Percentiles rank a stretch among this genome's conserved stretches.
Conservation (phyloP, 108 stramenopile genomes). For the Nitzschia putrida region DNA sequence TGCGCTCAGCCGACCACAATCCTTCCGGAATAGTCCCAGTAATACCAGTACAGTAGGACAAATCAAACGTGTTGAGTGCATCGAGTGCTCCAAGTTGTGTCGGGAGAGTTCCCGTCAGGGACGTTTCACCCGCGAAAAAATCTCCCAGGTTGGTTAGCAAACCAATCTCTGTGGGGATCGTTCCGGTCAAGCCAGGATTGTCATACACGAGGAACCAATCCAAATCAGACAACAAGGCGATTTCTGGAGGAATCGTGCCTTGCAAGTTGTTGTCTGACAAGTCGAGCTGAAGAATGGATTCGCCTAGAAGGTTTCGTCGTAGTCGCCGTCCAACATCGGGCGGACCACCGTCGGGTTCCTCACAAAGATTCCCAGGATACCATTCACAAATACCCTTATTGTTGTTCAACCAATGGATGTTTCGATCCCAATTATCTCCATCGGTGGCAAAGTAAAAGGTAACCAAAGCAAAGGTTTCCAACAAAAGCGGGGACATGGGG, state of each 20-base stretch:
- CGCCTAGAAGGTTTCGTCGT: not conserved
- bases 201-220: not conserved
- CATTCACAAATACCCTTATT: not conserved
- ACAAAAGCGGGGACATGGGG: not conserved
- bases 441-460: slow-evolving; percentile 2
- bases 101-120: not conserved
- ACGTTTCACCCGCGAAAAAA: not conserved
- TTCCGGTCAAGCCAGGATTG: not conserved
- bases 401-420: not conserved
- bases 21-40: not conserved
- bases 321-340: not conserved
- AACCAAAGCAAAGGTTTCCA: not conserved
- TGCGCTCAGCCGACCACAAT: not conserved
- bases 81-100: not conserved
- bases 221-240: not conserved
- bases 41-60: not conserved
- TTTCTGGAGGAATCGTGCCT: not conserved
- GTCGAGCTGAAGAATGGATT: not conserved
- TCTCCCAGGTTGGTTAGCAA: not conserved
- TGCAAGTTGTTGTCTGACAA: not conserved
- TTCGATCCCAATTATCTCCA: not conserved
- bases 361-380: not conserved
- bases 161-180: not conserved
- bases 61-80: not conserved
- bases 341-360: not conserved